Evolutionary conservation across 192 early-diverging fungal genomes (phyloP).

Genomic region (Thamnidium elegans): DNA sequence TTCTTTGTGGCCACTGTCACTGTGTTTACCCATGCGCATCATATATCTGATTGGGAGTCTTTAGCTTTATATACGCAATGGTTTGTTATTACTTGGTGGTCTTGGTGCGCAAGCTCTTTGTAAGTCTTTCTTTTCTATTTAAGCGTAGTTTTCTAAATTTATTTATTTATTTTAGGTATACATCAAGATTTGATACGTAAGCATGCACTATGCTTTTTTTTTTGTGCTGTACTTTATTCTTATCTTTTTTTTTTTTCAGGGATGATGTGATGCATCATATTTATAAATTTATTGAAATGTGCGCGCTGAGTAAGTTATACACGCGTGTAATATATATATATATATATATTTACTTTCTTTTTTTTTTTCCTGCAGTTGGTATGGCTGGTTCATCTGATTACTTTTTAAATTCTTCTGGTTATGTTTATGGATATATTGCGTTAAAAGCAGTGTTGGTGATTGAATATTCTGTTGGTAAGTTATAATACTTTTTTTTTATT

Average conservation of each 20-base stretch:
- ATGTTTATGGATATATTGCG: conserved; percentile 40
- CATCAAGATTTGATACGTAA: conserved; percentile 41
- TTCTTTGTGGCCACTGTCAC: conserved; percentile 49
- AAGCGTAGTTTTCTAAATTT: too few relatives aligned
- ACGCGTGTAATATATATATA: not conserved
- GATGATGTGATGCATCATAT: conserved; percentile 39
- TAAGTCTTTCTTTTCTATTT: conserved; percentile 12
- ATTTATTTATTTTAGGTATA: conserved; percentile 20
- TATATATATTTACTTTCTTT: not conserved
- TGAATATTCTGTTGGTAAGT: conserved; percentile 45
- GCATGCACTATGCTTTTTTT: conserved; percentile 25
- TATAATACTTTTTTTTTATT: not conserved
- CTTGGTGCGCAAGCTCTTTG: conserved; percentile 46
- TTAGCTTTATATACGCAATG: conserved; percentile 43
- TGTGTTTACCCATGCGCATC: conserved; percentile 46
- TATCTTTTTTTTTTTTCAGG: conserved; percentile 26
- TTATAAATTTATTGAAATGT: conserved; percentile 36
- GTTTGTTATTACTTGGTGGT: conserved; percentile 53
- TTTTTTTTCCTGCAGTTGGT: conserved; percentile 27
- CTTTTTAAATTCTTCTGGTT: conserved; percentile 40
- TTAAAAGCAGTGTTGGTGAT: conserved; percentile 42
- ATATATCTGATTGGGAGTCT: conserved; percentile 39
- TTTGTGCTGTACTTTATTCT: conserved; percentile 22
- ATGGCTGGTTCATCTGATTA: conserved; percentile 45
- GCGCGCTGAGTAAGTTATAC: conserved; percentile 36